Conservation (phyloP, 2,329 filamentous ascomycete species). For the Myriosclerotinia curreyana region DNA sequence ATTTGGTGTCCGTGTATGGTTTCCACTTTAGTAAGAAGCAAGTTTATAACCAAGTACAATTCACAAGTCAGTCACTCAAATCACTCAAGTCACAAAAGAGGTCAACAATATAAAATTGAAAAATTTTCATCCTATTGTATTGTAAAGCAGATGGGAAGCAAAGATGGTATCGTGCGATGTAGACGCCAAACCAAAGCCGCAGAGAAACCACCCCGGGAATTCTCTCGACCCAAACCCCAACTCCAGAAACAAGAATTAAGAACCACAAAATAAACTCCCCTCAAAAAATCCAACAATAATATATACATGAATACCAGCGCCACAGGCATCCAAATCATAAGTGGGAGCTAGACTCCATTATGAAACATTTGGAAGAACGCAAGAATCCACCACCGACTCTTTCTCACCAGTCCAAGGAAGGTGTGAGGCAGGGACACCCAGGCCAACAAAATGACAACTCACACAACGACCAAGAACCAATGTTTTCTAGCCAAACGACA, state of each 20-base stretch:
- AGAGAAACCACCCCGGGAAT: background rate
- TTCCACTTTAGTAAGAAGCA: background rate
- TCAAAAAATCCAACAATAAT: slow-evolving; percentile 3
- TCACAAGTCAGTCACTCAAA: background rate
- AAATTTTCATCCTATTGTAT: slow-evolving; percentile 1
- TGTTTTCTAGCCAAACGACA: slow-evolving; percentile 5
- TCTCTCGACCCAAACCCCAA: slow-evolving; percentile 2
- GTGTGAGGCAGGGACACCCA: slow-evolving; percentile 4
- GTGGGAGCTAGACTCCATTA: slow-evolving; percentile 9
- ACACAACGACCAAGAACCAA: slow-evolving; percentile 4
- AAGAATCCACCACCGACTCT: background rate
- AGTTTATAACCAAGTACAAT: background rate
- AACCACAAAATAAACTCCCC: background rate
- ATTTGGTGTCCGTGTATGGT: background rate
- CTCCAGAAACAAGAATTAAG: background rate
- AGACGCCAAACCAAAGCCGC: background rate
- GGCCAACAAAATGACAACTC: slow-evolving; percentile 8
- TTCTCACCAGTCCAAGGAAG: background rate
- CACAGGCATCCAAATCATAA: slow-evolving; percentile 7
- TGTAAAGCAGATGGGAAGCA: background rate
- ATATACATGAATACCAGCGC: background rate
- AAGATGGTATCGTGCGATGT: slow-evolving; percentile 10
- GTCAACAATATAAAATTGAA: background rate
- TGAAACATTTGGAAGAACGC: background rate
- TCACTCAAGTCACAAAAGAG: background rate